phyloP scores from a whole-genome alignment of 805 yeast genomes.

The Myxozyma monticola region DNA sequence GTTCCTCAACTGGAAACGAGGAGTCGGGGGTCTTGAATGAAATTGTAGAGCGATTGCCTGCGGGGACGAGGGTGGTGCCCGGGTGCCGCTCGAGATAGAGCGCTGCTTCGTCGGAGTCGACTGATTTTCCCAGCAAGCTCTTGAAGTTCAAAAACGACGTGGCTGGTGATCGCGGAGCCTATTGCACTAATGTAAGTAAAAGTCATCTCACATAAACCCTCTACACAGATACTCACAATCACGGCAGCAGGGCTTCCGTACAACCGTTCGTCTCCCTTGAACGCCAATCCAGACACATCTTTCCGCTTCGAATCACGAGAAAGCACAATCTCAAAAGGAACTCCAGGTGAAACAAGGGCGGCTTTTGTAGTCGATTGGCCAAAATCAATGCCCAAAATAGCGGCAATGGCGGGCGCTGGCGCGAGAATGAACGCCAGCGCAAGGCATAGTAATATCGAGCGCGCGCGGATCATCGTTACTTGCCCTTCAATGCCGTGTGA shows the following conservation, averaged over 20 bases:
- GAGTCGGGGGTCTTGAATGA: slow-evolving; percentile 55
- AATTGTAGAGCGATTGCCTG: slow-evolving; percentile 53
- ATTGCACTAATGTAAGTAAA: slow-evolving; percentile 13
- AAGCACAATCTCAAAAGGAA: slow-evolving; percentile 81
- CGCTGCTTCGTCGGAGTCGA: slow-evolving; percentile 49
- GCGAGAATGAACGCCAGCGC: not conserved
- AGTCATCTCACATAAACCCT: not conserved
- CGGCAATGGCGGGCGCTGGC: slow-evolving; percentile 36
- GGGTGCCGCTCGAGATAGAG: slow-evolving; percentile 58
- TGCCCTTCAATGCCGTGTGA: too few species aligned
- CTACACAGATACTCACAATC: slow-evolving; percentile 60
- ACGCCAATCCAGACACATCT: slow-evolving; percentile 75
- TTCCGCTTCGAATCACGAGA: slow-evolving; percentile 91
- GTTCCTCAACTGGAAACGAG: slow-evolving; percentile 67
- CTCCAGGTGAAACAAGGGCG: slow-evolving; percentile 84
- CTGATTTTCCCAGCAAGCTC: slow-evolving; percentile 59
- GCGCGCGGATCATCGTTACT: not conserved
- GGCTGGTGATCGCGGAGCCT: slow-evolving; percentile 72
- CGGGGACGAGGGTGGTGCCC: slow-evolving; percentile 52
- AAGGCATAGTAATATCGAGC: not conserved
- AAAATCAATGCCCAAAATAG: slow-evolving; percentile 83
- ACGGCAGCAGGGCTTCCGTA: slow-evolving; percentile 40
- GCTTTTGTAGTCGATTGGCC: slow-evolving; percentile 89
- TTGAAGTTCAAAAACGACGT: slow-evolving; percentile 68
- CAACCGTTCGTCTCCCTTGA: slow-evolving; percentile 45